Evolutionary conservation across 176 grass and related monocot species (phyloP), one percentile per base, ranked within the genome.

Genomic region (bread wheat (Triticum aestivum)): DNA sequence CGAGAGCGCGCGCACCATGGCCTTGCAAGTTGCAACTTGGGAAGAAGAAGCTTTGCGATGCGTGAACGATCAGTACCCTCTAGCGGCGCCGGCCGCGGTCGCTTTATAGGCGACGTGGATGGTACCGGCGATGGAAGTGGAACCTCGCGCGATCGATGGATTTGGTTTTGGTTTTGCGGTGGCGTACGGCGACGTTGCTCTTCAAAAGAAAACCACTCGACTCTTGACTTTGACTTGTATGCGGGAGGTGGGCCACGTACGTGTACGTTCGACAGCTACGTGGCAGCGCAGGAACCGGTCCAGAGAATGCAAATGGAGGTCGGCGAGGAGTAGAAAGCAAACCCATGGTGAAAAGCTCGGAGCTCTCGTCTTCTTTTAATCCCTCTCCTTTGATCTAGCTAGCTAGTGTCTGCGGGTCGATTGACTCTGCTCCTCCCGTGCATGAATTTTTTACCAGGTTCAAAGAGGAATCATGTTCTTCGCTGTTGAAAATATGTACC

Each of bases 211-310:
- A 86, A 79, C 9, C 74, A 33, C 59, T 61, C 8, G 54, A 59
- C 18, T 27, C 4, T 30, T 9, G 56, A 14, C 13, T 75, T 82
- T 87, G 86, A 82, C 86, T 76, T 87, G 70, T 82, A 70, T 65
- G 39, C 49, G 13, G 35, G 35, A 37, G 52, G 52, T 20, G 74
- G 56, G 77, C 54, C 54, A 59, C 27, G 51, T 51, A 3, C 58
- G 41, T 6, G 5, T n/a, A 13, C 6, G 75, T 0, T 32, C 41
- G 65, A 13, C 0, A 21, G 5, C 18, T 21, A 42, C 6, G 65
- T 72, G 33, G 47, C 76, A 32, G n/a, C 45, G 63, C 13, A 77
- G 4, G 61, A 85, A 69, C 29, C 34, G 30, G 75, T 59, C 65
- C 21, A 32, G 47, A 3, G 17, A 0, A 41, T 41, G 1, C 38